Conservation (phyloP, 1,284 basidiomycete species). For the Apiotrichum siamense region DNA sequence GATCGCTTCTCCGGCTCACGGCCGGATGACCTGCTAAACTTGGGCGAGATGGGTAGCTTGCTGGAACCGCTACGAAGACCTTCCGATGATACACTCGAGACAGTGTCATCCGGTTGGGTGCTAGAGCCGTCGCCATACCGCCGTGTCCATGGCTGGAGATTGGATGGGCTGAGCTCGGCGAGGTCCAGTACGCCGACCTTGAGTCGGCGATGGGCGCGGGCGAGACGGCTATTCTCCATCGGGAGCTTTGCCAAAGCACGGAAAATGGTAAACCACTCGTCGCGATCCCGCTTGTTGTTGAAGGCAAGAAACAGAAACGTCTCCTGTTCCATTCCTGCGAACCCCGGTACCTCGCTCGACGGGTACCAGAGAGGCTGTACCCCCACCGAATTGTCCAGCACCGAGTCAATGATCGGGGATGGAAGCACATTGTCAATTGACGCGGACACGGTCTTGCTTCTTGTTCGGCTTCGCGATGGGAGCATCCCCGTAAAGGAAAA, state of each 20-base stretch:
- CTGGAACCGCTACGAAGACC: not conserved
- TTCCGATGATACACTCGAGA: not conserved
- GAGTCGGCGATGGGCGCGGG: conserved; percentile 19
- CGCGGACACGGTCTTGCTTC: conserved; percentile 12
- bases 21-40: not conserved
- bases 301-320: conserved; percentile 7
- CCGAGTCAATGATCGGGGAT: not conserved
- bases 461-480: not conserved
- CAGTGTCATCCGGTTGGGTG: not conserved
- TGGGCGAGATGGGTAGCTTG: not conserved
- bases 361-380: not conserved
- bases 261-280: conserved; percentile 19
- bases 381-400: not conserved
- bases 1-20: not conserved
- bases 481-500: not conserved
- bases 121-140: conserved; percentile 5
- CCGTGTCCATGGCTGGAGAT: conserved; percentile 1
- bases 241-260: conserved; percentile 10
- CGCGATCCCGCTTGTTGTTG: conserved; percentile 5
- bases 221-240: not conserved
- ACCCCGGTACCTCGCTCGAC: not conserved
- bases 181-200: conserved; percentile 25
- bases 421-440: not conserved
- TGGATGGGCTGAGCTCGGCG: conserved; percentile 10
- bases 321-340: not conserved